A percentile compares a stretch with the other conserved stretches of the same genome.
phyloP scores from a whole-genome alignment of 805 yeast genomes.

The Candida manassasensis region DNA sequence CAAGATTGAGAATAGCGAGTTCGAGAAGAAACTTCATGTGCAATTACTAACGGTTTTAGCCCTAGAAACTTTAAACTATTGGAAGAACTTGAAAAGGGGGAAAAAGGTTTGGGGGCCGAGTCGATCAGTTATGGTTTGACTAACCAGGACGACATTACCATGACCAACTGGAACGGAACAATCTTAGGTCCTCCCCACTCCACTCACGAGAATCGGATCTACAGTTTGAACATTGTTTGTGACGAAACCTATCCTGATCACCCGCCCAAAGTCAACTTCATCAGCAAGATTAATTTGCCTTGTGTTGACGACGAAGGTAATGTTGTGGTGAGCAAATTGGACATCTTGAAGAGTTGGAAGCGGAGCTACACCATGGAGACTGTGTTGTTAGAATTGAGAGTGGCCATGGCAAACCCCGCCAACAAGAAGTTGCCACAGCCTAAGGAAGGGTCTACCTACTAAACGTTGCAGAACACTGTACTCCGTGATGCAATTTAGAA shows the following conservation, averaged over 20 bases:
- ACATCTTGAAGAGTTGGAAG: conserved; percentile 78
- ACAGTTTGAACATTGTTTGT: conserved; percentile 75
- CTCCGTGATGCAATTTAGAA: too few relatives aligned
- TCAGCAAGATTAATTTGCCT: conserved; percentile 83
- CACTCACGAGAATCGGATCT: conserved; percentile 89
- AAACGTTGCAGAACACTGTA: conserved; percentile 6
- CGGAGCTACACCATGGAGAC: conserved; percentile 90
- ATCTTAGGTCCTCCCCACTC: conserved; percentile 94
- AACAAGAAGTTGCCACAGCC: conserved; percentile 91
- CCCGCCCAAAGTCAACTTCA: conserved; percentile 80
- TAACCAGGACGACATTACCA: conserved; percentile 83
- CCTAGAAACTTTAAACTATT: conserved; percentile 93
- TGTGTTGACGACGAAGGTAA: conserved; percentile 74
- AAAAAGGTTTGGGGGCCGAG: conserved; percentile 95
- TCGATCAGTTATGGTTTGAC: conserved; percentile 93
- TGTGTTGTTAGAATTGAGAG: conserved; percentile 81
- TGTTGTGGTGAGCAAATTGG: conserved; percentile 44
- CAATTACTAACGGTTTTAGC: conserved; percentile 28
- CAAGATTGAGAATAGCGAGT: too few relatives aligned
- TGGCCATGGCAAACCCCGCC: conserved; percentile 72
- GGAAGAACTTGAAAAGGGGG: conserved; percentile 97
- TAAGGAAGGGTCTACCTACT: conserved; percentile 74
- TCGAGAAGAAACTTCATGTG: too few relatives aligned
- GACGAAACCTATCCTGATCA: conserved; percentile 81
- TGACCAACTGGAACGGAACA: conserved; percentile 98